Conservation (phyloP, 345 rosid species). For the Eucalyptus virginea region DNA sequence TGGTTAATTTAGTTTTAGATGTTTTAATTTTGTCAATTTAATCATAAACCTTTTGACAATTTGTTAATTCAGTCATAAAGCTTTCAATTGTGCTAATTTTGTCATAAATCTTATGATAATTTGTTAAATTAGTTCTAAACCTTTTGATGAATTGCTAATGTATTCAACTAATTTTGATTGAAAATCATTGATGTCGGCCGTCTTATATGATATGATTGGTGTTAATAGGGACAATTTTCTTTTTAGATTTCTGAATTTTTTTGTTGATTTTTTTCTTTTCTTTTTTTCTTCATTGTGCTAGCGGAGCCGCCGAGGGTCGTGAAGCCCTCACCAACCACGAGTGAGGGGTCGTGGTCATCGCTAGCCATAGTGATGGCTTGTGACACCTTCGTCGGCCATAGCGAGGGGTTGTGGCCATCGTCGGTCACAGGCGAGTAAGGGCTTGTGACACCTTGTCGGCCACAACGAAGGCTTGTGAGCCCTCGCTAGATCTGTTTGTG, state of each 20-base stretch:
- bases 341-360: neutral
- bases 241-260: no score
- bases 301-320: rapidly evolving
- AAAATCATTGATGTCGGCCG: no score
- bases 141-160: neutral
- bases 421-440: neutral
- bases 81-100: no score
- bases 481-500: neutral
- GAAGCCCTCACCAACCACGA: neutral
- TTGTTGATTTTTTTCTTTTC: neutral
- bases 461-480: neutral
- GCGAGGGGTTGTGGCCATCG: neutral
- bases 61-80: no score
- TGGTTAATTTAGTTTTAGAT: rapidly evolving
- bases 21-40: neutral
- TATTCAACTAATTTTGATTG: rapidly evolving
- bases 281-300: neutral
- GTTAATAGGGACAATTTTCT: no score
- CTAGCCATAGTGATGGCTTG: neutral
- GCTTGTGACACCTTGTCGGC: neutral
- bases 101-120: neutral
- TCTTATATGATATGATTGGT: neutral
- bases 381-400: neutral
- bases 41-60: no score
- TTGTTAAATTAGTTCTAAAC: no score